A percentile compares a stretch with the other conserved stretches of the same genome.
Evolutionary conservation across 371 early-diverging fungal species (phyloP).

Genomic region (Mortierella sp.): DNA sequence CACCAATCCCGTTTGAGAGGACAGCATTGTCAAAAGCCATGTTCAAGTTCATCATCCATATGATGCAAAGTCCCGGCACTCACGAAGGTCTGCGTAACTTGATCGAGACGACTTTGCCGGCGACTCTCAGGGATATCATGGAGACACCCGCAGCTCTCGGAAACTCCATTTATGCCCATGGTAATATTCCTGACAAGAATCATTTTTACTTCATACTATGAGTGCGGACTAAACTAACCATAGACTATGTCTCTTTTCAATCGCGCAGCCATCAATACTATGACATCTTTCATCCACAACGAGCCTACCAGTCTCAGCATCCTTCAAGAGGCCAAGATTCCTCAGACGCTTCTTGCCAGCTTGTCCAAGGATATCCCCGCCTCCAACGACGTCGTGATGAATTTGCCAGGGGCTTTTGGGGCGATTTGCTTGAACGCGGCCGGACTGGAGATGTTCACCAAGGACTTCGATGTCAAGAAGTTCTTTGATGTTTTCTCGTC

Average conservation of each 20-base stretch:
- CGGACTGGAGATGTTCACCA: slow-evolving; percentile 88
- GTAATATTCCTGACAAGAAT: slow-evolving; percentile 47
- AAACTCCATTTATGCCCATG: slow-evolving; percentile 76
- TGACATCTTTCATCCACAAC: slow-evolving; percentile 96
- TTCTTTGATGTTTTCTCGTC: slow-evolving; percentile 86
- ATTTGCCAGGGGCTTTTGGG: slow-evolving; percentile 95
- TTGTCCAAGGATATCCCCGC: slow-evolving; percentile 76
- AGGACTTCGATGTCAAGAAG: slow-evolving; percentile 77
- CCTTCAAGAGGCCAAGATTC: slow-evolving; percentile 91
- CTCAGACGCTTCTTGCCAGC: slow-evolving; percentile 85
- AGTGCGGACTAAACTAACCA: not conserved
- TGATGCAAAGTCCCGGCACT: slow-evolving; percentile 94
- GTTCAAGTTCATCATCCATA: slow-evolving; percentile 91
- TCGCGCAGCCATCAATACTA: slow-evolving; percentile 84
- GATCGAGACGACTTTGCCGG: slow-evolving; percentile 92
- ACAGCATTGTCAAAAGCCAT: slow-evolving; percentile 85
- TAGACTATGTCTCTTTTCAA: not conserved
- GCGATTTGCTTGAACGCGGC: slow-evolving; percentile 93
- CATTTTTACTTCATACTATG: not conserved
- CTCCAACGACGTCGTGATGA: slow-evolving; percentile 83
- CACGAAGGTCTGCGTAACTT: slow-evolving; percentile 94
- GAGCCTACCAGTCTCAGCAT: slow-evolving; percentile 95
- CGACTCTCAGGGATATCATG: slow-evolving; percentile 81
- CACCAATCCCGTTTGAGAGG: slow-evolving; percentile 67
- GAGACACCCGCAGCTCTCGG: slow-evolving; percentile 83